Evolutionary conservation across 2,329 filamentous ascomycete species (phyloP), one percentile per base, ranked within the genome.

Genomic region (Didymella pomorum): DNA sequence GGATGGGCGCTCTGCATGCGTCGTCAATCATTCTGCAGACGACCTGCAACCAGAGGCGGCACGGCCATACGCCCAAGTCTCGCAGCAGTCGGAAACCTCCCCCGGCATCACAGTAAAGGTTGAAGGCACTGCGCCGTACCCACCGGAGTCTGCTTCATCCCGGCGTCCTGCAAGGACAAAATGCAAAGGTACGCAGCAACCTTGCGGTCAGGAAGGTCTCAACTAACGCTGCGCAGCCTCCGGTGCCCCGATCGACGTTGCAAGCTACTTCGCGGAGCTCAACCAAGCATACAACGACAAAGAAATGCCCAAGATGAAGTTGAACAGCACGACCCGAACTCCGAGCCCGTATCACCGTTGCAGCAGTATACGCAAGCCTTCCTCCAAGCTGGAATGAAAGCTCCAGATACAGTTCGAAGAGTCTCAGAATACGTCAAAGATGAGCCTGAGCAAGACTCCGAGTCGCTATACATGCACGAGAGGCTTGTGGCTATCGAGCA

Each of bases 401-500:
- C 26, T 12, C 25, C 25, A n/a, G 7, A 18, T 7, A 31, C 26
- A 5, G 28, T 51, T 11, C 48, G 26, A 20, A 33, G 26, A 7
- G 21, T 51, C 35, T 43, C 48, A 28, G 18, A 25, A 12, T 18
- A 51, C 12, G 21, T 51, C 9, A 25, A 18, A 23, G 26, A 43
- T 5, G 48, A 51, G 4, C 18, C n/a, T 5, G 37, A 43, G 14
- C 48, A 51, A 31, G 48, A 43, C 28, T 42, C 37, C 6, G 48
- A 51, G 26, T 51, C 48, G 9, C 11, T 18, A 5, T 33, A 51
- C 26, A 51, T 51, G 37, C 25, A 31, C 11, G 48, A 51, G 9
- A 16, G 48, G 18, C 6, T 33, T 9, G 14, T 51, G 14, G 12
- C 48, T 7, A 20, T 51, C 7, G 37, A 43, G 12, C 14, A 12